Percentiles rank a stretch among this genome's conserved stretches.
Conservation (phyloP, 2,329 filamentous ascomycete genomes). For the Aspergillus oerlinghausenensis region DNA sequence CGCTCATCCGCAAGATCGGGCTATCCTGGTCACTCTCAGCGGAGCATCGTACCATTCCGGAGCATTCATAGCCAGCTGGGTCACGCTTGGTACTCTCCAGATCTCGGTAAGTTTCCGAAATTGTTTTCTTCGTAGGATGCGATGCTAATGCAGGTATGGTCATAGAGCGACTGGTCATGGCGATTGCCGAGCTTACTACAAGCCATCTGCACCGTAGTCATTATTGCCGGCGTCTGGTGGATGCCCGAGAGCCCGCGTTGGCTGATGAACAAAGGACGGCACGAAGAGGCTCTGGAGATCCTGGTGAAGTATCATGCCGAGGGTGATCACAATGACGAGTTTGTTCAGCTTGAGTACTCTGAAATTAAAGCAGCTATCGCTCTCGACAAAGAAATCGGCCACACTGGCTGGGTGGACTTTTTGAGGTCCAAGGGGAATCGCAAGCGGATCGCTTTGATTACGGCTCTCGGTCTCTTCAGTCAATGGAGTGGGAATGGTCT, state of each 20-base stretch:
- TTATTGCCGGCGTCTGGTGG: conserved; percentile 8
- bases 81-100: conserved; percentile 14
- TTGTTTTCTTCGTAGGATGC: too few species aligned
- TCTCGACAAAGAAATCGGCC: conserved; percentile 42
- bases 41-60: conserved; percentile 18
- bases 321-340: conserved; percentile 7
- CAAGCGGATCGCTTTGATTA: not conserved
- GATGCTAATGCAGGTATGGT: not conserved
- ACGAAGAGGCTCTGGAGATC: not conserved
- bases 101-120: conserved; percentile 8
- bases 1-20: conserved; percentile 21
- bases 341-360: not conserved
- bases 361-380: not conserved
- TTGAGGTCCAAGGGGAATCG: conserved; percentile 39
- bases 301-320: not conserved
- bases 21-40: conserved; percentile 16
- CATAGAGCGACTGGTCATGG: conserved; percentile 19
- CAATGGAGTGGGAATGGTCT: conserved; percentile 52
- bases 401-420: conserved; percentile 36
- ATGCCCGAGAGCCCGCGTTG: conserved; percentile 15
- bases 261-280: not conserved
- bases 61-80: conserved; percentile 16
- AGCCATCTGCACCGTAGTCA: conserved; percentile 15
- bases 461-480: conserved; percentile 47
- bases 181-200: conserved; percentile 18